phyloP scores from a whole-genome alignment of 1,284 basidiomycete species.

The Microbotryum saponariae region DNA sequence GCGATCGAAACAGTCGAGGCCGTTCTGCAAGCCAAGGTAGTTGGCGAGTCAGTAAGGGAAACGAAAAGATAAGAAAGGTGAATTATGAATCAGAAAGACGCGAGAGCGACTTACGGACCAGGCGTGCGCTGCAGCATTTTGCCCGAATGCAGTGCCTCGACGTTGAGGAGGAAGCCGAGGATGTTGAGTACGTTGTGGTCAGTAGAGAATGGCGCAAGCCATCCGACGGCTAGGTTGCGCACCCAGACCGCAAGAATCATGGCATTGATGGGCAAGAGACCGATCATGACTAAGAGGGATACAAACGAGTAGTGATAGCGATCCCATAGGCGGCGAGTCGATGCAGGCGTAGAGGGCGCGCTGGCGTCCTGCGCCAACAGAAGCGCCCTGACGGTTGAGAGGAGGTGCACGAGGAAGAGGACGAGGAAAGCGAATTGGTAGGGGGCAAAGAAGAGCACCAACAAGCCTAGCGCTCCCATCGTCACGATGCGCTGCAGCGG shows the following conservation, averaged over 20 bases:
- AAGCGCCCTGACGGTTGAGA: slow-evolving; percentile 37
- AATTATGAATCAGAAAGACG: background rate
- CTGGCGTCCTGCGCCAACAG: slow-evolving; percentile 11
- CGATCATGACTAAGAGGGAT: slow-evolving; percentile 67
- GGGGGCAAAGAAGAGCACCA: slow-evolving; percentile 67
- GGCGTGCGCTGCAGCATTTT: slow-evolving; percentile 13
- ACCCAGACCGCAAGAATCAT: slow-evolving; percentile 84
- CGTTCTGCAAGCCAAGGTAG: background rate
- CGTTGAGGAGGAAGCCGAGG: slow-evolving; percentile 37
- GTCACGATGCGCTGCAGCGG: slow-evolving; percentile 46
- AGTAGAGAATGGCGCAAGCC: slow-evolving; percentile 39
- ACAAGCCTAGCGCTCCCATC: slow-evolving; percentile 54
- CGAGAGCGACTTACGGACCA: background rate
- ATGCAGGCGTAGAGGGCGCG: slow-evolving; percentile 1
- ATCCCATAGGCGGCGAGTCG: slow-evolving; percentile 8
- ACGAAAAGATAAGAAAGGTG: too few relatives aligned
- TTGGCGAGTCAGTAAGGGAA: background rate
- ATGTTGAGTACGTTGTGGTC: slow-evolving; percentile 41
- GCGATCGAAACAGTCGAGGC: slow-evolving; percentile 3
- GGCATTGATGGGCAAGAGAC: slow-evolving; percentile 69
- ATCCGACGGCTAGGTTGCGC: slow-evolving; percentile 52
- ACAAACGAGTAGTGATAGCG: slow-evolving; percentile 44
- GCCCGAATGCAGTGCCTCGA: slow-evolving; percentile 33
- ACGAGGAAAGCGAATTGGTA: slow-evolving; percentile 85
- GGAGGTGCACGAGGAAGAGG: slow-evolving; percentile 65